Evolutionary conservation across 2,329 filamentous ascomycete genomes (phyloP).

Genomic region (Coniella lustricola): DNA sequence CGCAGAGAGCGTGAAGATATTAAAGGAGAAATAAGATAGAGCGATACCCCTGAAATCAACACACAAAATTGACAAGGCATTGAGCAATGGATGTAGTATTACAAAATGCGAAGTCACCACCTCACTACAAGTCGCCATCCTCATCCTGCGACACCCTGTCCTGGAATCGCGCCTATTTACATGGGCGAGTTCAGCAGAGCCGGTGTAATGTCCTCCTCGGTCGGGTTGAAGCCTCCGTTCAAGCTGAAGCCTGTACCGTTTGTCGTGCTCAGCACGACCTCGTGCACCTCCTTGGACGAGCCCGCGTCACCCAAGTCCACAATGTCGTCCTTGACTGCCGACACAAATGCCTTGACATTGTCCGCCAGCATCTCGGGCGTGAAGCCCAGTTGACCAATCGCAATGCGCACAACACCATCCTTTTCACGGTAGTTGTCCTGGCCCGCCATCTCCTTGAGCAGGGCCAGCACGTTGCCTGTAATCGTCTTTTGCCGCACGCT

Average conservation of each 20-base stretch:
- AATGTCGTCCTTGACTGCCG: slow-evolving; percentile 72
- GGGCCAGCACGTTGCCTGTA: slow-evolving; percentile 67
- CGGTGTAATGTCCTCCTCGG: slow-evolving; percentile 48
- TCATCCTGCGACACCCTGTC: too few species aligned
- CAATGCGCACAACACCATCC: slow-evolving; percentile 75
- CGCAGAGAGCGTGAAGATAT: slow-evolving; percentile 42
- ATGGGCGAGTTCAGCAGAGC: slow-evolving; percentile 47
- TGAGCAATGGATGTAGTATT: neutral
- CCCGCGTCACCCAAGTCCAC: slow-evolving; percentile 50
- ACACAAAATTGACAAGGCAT: too few species aligned
- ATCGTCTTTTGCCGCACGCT: slow-evolving; percentile 83
- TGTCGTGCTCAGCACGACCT: slow-evolving; percentile 78
- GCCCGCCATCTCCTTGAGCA: slow-evolving; percentile 75
- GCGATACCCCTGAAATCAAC: neutral
- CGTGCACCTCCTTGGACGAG: slow-evolving; percentile 64
- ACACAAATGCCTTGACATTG: slow-evolving; percentile 75
- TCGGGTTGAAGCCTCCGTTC: slow-evolving; percentile 67
- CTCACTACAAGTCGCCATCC: too few species aligned
- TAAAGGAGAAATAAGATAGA: slow-evolving; percentile 35
- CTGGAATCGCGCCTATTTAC: too few species aligned
- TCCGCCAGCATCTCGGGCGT: slow-evolving; percentile 77
- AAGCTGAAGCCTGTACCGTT: slow-evolving; percentile 80
- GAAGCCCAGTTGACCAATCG: slow-evolving; percentile 86
- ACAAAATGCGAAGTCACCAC: neutral
- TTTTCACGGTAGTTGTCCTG: slow-evolving; percentile 83